Base-by-base conservation (phyloP, 371 early-diverging fungal species). In the Actinomortierella wolfii region DNA sequence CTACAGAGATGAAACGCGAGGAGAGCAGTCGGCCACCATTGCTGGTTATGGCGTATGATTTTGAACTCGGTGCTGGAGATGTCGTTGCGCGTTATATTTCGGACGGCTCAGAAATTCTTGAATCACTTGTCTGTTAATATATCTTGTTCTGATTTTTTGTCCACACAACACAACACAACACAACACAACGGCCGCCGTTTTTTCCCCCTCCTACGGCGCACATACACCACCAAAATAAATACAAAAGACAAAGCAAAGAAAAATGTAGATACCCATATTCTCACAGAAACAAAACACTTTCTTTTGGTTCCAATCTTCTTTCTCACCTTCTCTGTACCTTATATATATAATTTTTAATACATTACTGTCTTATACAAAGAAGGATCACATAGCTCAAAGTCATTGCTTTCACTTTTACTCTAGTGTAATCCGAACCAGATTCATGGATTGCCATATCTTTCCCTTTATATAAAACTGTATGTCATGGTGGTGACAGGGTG, bases 31-130 rank as follows among this genome's bases (percentile, higher is more conserved):
- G 41, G 0, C 17, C 79, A 0, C 80, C 81, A 11, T 52, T 83
- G 51, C 60, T 85, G 13, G 78, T 77, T 26, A 80, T 83, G 75
- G 63, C 77, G 3, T 85, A 78, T 56, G 84, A 83, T 45, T 85
- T 85, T 59, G 83, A 83, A 67, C 71, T 77, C 6, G 84, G 84
- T 1, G 67, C 71, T 21, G 84, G 86, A 0, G 65, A 39, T 41
- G 50, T 73, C 17, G 45, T 56, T 6, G 59, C 67, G 0, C 56
- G 58, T 17, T 47, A 50, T 17, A 51, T 68, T 18, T 40, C 58
- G 5, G 63, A 68, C 17, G 57, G 66, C 0, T 65, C 73, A 1
- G 73, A 71, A 18, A 71, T 71, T 62, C 40, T 71, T 3, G 73
- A 71, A 45, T 25, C 57, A 6, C 28, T 67, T 4, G 58, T 65